Percentiles rank a stretch among this genome's conserved stretches.
Conservation (phyloP, 768 basidiomycete species). For the Kwoniella sp. region DNA sequence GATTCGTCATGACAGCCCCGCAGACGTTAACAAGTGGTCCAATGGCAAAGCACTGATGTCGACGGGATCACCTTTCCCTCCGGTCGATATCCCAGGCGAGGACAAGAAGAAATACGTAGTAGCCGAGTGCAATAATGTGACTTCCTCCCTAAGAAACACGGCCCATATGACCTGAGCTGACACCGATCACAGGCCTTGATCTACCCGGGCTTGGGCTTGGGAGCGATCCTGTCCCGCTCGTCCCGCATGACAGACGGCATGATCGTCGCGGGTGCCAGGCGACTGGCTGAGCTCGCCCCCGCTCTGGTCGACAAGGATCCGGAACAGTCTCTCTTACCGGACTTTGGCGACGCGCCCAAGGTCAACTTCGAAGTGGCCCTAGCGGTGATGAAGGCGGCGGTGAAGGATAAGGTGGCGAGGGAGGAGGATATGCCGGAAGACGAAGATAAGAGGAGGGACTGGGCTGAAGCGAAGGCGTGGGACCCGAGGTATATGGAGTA, state of each 20-base stretch:
- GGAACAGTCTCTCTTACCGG: slow-evolving; percentile 66
- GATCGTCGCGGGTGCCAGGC: slow-evolving; percentile 72
- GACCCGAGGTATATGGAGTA: slow-evolving; percentile 63
- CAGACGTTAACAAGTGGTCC: slow-evolving; percentile 58
- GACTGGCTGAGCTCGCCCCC: slow-evolving; percentile 72
- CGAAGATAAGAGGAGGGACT: slow-evolving; percentile 46
- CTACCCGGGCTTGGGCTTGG: slow-evolving; percentile 80
- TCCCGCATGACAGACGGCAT: slow-evolving; percentile 70
- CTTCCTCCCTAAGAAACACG: too few relatives aligned
- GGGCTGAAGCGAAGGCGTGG: slow-evolving; percentile 64
- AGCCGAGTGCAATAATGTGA: slow-evolving; percentile 50
- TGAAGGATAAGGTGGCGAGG: slow-evolving; percentile 64
- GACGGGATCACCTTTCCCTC: slow-evolving; percentile 78
- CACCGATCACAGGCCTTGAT: slow-evolving; percentile 54
- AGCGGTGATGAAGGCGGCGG: slow-evolving; percentile 72
- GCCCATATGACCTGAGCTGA: too few relatives aligned
- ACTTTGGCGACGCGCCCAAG: slow-evolving; percentile 54
- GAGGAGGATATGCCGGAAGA: slow-evolving; percentile 49
- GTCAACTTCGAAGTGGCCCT: slow-evolving; percentile 78
- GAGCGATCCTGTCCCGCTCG: slow-evolving; percentile 66
- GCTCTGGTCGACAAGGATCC: slow-evolving; percentile 62
- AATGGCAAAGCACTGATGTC: slow-evolving; percentile 73
- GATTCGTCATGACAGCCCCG: slow-evolving; percentile 23
- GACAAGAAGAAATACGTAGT: slow-evolving; percentile 54
- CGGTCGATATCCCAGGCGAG: slow-evolving; percentile 52